Conservation (phyloP, 2,329 filamentous ascomycete genomes). For the Daldinia eschscholtzii region DNA sequence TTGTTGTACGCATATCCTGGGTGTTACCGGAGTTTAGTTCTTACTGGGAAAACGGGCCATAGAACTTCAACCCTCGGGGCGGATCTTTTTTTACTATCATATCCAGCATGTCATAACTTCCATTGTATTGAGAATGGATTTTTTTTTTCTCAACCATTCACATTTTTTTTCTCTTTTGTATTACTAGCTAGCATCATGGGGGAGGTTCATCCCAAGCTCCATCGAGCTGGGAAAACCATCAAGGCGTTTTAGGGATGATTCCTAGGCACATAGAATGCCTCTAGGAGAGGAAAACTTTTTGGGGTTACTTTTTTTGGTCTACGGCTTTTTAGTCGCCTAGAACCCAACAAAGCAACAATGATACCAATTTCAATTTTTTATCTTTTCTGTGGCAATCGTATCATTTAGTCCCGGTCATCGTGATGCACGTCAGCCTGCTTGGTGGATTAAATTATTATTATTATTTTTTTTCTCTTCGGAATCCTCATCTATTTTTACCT, state of each 20-base stretch:
- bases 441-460: neutral
- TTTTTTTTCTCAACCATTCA: slow-evolving; percentile 8
- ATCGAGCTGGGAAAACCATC: slow-evolving; percentile 17
- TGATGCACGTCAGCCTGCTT: slow-evolving; percentile 15
- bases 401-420: slow-evolving; percentile 9
- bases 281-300: slow-evolving; percentile 19
- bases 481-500: slow-evolving; percentile 27
- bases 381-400: neutral
- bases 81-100: slow-evolving; percentile 21
- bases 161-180: slow-evolving; percentile 22
- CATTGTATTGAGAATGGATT: slow-evolving; percentile 13
- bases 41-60: slow-evolving; percentile 33
- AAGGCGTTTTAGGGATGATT: slow-evolving; percentile 28
- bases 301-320: slow-evolving; percentile 12
- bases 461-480: slow-evolving; percentile 7
- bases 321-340: slow-evolving; percentile 17
- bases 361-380: neutral
- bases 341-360: slow-evolving; percentile 28
- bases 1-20: slow-evolving; percentile 37
- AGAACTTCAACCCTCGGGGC: slow-evolving; percentile 31
- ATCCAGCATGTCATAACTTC: slow-evolving; percentile 24
- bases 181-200: slow-evolving; percentile 31
- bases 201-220: slow-evolving; percentile 13
- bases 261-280: slow-evolving; percentile 17
- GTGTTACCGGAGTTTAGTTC: slow-evolving; percentile 30